Percentiles rank a stretch among this genome's conserved stretches.
These are phyloP conservation scores for Neopestalotiopsis sp. DNA, from an alignment of 2,329 filamentous ascomycete species.

Conservation along the genomic window DNA sequence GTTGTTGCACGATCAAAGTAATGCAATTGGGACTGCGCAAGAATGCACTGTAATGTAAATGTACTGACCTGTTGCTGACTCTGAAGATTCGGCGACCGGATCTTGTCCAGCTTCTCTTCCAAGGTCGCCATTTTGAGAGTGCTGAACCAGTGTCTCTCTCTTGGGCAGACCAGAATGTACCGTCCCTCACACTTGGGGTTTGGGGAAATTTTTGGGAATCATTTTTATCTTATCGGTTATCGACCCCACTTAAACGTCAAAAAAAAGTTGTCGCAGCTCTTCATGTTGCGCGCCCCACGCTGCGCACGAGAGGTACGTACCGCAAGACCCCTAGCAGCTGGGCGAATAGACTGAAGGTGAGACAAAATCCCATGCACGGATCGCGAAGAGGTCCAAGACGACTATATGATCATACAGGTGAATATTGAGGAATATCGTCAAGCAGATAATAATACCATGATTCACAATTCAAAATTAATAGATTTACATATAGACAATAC, in stretches of 20 bases:
- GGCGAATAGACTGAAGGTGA: neutral
- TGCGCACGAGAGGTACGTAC: neutral
- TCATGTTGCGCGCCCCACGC: neutral
- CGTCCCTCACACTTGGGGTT: slow-evolving; percentile 7
- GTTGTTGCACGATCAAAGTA: neutral
- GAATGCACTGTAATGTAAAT: neutral
- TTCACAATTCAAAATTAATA: too few relatives aligned
- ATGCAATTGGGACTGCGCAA: slow-evolving; percentile 9
- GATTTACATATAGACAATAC: too few relatives aligned
- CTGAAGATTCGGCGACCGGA: slow-evolving; percentile 93
- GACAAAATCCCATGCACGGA: neutral
- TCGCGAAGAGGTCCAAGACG: neutral
- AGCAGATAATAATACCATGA: too few relatives aligned
- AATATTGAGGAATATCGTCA: too few relatives aligned
- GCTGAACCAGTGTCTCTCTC: slow-evolving; percentile 21
- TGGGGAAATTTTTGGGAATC: slow-evolving; percentile 30
- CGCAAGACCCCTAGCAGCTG: neutral
- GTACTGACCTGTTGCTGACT: slow-evolving; percentile 84
- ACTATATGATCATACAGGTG: too few relatives aligned
- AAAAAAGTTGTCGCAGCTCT: neutral
- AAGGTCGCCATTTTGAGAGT: slow-evolving; percentile 58
- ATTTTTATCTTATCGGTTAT: slow-evolving; percentile 15
- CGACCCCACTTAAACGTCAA: slow-evolving; percentile 29
- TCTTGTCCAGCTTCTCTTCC: slow-evolving; percentile 94
- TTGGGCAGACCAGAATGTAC: slow-evolving; percentile 10